Conservation (phyloP, 495 filamentous ascomycete species). For the Xylaria venustula region DNA sequence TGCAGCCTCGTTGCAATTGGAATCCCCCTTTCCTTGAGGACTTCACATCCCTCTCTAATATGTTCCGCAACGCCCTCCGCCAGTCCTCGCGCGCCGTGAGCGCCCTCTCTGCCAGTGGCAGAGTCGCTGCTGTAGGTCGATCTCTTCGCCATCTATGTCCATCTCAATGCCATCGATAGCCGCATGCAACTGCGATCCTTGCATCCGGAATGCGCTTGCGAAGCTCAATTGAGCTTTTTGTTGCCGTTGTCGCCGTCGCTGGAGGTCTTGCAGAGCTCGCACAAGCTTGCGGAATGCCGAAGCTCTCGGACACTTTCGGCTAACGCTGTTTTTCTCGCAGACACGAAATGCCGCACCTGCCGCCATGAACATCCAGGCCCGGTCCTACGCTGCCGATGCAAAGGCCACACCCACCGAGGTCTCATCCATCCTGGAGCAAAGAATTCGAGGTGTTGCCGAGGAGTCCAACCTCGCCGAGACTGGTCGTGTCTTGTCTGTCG, state of each 20-base stretch:
- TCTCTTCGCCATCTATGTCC: conserved; percentile 39
- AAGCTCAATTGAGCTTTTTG: conserved; percentile 51
- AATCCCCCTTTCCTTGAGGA: conserved; percentile 35
- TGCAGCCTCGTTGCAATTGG: conserved; percentile 52
- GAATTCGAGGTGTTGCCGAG: conserved; percentile 96
- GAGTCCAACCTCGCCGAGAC: conserved; percentile 97
- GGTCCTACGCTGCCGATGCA: conserved; percentile 88
- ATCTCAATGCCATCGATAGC: conserved; percentile 38
- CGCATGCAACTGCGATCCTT: conserved; percentile 33
- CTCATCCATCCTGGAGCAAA: conserved; percentile 97
- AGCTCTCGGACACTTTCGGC: conserved; percentile 43
- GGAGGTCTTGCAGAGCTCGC: conserved; percentile 37
- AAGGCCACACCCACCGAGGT: conserved; percentile 97
- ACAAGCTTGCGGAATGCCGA: conserved; percentile 24
- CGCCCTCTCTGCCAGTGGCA: conserved; percentile 85
- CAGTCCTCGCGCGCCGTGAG: conserved; percentile 92
- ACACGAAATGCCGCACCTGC: conserved; percentile 83
- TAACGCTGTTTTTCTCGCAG: conserved; percentile 56
- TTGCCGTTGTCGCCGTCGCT: conserved; percentile 17
- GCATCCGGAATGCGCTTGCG: conserved; percentile 19
- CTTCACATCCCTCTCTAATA: conserved; percentile 48
- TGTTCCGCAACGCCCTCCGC: conserved; percentile 98
- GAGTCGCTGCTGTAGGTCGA: conserved; percentile 87
- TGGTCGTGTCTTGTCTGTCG: conserved; percentile 96
- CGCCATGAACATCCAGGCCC: conserved; percentile 73